These are phyloP conservation scores for Sclerotinia subarctica DNA, from an alignment of 2,329 filamentous ascomycete species.

Conservation along the genomic window DNA sequence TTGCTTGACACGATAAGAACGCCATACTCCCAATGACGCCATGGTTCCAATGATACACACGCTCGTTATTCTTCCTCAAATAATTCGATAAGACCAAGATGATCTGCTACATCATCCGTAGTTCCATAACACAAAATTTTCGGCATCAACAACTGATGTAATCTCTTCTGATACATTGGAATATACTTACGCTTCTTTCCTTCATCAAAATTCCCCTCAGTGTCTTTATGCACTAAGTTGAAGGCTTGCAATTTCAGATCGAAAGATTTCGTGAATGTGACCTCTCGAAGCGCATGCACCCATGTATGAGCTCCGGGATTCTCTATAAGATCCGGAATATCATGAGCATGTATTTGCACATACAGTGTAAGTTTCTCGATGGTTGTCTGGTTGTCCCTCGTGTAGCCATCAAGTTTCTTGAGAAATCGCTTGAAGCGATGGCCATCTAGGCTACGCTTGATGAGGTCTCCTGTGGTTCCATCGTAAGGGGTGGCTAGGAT, in stretches of 20 bases:
- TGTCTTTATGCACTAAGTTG: neutral
- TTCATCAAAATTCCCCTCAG: neutral
- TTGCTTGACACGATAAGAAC: neutral
- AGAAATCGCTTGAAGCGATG: too few species aligned
- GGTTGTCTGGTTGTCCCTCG: too few species aligned
- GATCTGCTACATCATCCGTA: neutral
- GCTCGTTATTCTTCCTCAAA: neutral
- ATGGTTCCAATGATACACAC: neutral
- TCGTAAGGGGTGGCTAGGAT: neutral
- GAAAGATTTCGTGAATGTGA: neutral
- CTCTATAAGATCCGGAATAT: neutral
- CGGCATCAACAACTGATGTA: neutral
- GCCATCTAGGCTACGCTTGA: too few species aligned
- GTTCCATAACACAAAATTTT: neutral
- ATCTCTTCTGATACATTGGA: neutral
- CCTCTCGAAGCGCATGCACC: neutral
- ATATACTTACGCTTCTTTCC: rapidly evolving
- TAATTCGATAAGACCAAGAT: neutral
- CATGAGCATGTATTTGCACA: neutral
- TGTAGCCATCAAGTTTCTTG: too few species aligned
- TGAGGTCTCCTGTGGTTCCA: too few species aligned
- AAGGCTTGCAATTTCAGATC: neutral
- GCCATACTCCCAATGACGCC: too few species aligned
- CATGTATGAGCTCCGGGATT: neutral
- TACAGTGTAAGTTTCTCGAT: too few species aligned